phyloP scores from a whole-genome alignment of 225 moss, liverwort and hornwort species.

The Polytrichum formosum region DNA sequence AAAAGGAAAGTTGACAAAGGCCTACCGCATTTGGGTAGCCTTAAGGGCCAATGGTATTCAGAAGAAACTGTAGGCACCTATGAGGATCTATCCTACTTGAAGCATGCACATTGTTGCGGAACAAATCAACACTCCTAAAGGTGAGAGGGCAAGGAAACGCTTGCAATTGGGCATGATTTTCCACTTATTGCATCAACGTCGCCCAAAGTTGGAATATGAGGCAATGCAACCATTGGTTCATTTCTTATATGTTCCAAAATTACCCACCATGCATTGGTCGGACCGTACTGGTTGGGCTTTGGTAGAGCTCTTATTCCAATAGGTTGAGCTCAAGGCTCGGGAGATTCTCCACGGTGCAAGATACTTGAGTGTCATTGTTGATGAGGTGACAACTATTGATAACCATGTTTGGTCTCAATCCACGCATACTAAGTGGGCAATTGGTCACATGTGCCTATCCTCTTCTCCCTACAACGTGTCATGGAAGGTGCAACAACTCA shows the following conservation, averaged over 20 bases:
- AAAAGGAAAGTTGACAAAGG: neutral
- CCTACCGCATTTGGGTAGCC: neutral
- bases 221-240: neutral
- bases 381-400: neutral
- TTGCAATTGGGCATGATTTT: neutral
- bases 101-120: no score
- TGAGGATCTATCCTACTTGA: no score
- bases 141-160: neutral
- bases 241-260: neutral
- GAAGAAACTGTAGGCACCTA: no score
- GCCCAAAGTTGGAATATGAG: neutral
- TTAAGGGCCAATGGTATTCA: no score
- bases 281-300: neutral
- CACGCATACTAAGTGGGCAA: neutral
- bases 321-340: neutral
- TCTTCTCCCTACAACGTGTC: neutral
- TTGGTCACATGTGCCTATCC: neutral
- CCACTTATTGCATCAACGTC: neutral
- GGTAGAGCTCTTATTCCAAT: neutral
- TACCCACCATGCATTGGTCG: neutral
- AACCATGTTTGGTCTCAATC: neutral
- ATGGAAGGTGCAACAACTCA: neutral
- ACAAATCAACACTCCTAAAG: neutral
- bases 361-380: neutral
- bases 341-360: neutral